Evolutionary conservation across 371 early-diverging fungal genomes (phyloP).

Genomic region (Apophysomyces ossiformis): DNA sequence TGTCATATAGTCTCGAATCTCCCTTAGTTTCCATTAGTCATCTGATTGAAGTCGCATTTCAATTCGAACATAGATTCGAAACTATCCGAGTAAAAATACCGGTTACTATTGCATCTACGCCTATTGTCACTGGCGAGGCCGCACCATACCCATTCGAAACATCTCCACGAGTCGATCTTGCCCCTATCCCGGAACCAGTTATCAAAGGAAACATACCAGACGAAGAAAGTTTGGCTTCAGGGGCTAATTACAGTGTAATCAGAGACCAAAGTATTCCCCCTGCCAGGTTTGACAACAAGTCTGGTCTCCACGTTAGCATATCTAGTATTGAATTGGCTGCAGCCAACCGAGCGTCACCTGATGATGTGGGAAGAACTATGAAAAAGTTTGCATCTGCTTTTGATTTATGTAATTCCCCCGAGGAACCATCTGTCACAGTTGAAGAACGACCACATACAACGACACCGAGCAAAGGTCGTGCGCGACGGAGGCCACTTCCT

Average conservation of each 20-base stretch:
- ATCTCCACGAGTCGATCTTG: constrained; percentile 1
- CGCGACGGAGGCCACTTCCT: constrained; percentile 16
- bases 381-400: constrained; percentile 28
- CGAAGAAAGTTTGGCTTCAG: constrained; percentile 19
- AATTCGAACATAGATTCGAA: constrained; percentile 33
- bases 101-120: constrained; percentile 33
- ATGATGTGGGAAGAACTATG: constrained; percentile 16
- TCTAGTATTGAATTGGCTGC: constrained; percentile 9
- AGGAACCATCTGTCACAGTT: constrained; percentile 2
- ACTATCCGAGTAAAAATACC: constrained; percentile 32
- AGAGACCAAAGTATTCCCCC: constrained; percentile 21
- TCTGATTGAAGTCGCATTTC: constrained; percentile 33
- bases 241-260: constrained; percentile 20
- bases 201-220: constrained; percentile 16
- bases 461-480: constrained; percentile 23
- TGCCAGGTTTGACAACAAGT: constrained; percentile 12
- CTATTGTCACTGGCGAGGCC: constrained; percentile 1
- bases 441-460: constrained; percentile 22
- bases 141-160: constrained; percentile 24
- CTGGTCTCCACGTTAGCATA: neutral
- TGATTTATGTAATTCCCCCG: constrained; percentile 16
- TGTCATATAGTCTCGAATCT: constrained; percentile 23
- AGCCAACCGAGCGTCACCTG: neutral
- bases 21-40: constrained; percentile 31
- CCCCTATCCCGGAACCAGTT: constrained; percentile 5